Evolutionary conservation across 2,329 filamentous ascomycete genomes (phyloP), one percentile per base, ranked within the genome.

Genomic region (Saccharata proteae): DNA sequence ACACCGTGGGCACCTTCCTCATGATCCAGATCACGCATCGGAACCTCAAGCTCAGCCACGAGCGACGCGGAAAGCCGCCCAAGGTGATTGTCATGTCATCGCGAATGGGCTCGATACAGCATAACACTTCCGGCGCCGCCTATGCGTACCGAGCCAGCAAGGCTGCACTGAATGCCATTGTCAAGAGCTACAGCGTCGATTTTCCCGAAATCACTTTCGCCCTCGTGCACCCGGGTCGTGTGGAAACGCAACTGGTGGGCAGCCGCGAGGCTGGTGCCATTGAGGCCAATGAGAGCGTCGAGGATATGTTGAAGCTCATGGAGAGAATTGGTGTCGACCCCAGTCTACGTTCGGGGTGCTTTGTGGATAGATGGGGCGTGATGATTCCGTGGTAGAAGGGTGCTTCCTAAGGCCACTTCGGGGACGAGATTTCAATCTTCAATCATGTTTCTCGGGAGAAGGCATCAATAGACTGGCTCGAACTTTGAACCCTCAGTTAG

Each of bases 131-230:
- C 2, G 62, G 61, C 0, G 52, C 54, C 2, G 59, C 51, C 2
- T 65, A 64, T 38, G 62, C 62, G 8, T 66, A 65, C 40, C 46
- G 62, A 6, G 59, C 61, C 4, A 58, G 52, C 24, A 65, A 66
- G 40, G 61, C 61, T 3, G 62, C 58, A 15, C 41, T 64, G 20
- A 65, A 65, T 38, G 55, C 58, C 5, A 49, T 66, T 6, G 49
- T 65, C 2, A 54, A 55, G 41, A 59, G 54, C 25, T 56, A 65
- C 19, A 52, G 47, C 17, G 44, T 61, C 6, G 62, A 65, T 48
- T 52, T 62, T 10, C 53, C 55, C 1, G 54, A 58, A 4, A 54
- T 62, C 1, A 39, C 40, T 2, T 64, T 61, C 32, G 43, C 60
- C 29, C 35, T 62, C 17, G 41, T 61, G 42, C 62, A 65, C 47